Percentiles rank a stretch among this genome's conserved stretches.
These are phyloP conservation scores for Ustilago tritici DNA, from an alignment of 1,284 basidiomycete genomes.

Conservation along the genomic window DNA sequence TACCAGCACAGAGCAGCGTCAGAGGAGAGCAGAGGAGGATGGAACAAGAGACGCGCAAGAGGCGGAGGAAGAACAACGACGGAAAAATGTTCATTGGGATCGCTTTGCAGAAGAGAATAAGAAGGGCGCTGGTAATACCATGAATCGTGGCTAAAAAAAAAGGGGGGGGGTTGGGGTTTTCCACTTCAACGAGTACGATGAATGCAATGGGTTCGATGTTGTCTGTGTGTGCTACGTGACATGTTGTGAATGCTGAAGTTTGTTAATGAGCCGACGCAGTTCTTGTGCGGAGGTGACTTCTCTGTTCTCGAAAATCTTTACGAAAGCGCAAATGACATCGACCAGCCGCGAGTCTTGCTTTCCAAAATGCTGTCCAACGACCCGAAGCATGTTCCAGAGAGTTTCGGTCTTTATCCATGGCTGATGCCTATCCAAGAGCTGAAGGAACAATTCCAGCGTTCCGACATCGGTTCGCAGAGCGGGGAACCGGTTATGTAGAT, in stretches of 20 bases:
- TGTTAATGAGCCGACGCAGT: conserved; percentile 2
- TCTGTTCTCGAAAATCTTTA: conserved; percentile 21
- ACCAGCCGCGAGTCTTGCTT: conserved; percentile 9
- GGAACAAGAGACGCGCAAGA: conserved; percentile 79
- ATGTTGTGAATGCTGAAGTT: conserved; percentile 1
- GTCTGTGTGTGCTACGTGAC: background rate
- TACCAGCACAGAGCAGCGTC: conserved; percentile 71
- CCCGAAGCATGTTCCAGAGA: conserved; percentile 36
- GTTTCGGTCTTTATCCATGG: conserved; percentile 23
- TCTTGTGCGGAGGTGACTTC: conserved; percentile 17
- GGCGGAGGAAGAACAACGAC: conserved; percentile 75
- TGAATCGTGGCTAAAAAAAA: conserved; percentile 80
- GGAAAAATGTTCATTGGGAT: conserved; percentile 62
- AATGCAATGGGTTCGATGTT: background rate
- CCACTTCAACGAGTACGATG: background rate
- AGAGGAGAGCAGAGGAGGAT: conserved; percentile 76
- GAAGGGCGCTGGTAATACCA: conserved; percentile 89
- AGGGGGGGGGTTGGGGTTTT: too few relatives aligned
- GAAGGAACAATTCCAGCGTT: conserved; percentile 24
- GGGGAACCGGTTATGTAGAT: conserved; percentile 14
- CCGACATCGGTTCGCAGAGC: conserved; percentile 11
- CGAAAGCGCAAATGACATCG: conserved; percentile 26
- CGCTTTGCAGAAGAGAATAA: conserved; percentile 52
- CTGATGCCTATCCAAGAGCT: conserved; percentile 23
- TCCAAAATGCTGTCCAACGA: conserved; percentile 22